Base-by-base conservation (phyloP, 768 basidiomycete species). In the Panellus pusillus region DNA sequence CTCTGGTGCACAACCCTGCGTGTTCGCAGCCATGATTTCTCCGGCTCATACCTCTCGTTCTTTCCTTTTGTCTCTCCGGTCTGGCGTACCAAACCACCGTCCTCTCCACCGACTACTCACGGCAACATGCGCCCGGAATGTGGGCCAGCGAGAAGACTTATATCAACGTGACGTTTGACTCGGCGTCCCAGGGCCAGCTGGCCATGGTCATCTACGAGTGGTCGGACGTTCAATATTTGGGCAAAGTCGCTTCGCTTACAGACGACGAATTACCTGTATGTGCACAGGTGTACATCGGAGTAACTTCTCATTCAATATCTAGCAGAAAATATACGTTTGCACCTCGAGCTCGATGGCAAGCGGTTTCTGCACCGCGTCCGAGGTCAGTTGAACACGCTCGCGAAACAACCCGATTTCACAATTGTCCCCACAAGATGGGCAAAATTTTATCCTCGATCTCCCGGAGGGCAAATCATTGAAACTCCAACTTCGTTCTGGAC, bases 61-160 rank as follows among this genome's bases (percentile, higher is more conserved):
- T 54, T 50, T 44, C 31, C 40, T 44, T 38, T 54, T 47, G 40
- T 32, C 44, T 54, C 40, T 41, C 27, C 14, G 40, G 24, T 14
- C 44, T 61, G 9, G 46, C 46, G 31, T 54, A 49, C 55, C 42
- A 50, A 50, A 57, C 57, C 38, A 15, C 45, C 29, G 36, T 57
- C 35, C 46, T 49, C 32, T 52, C 54, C 44, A 28, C 64, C 68
- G 92, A 93, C 71, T 86, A 86, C 72, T 82, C 89, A 28, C 82
- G 91, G 44, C 93, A 98, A 86, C 88, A 68, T 98, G 95, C 72
- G 92, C 89, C n/a, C 56, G 95, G 95, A 48, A 96, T 98, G 92
- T 98, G 91, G 85, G 89, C 82, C 24, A 83, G 84, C 36, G 66
- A 77, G 44, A 77, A 82, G 38, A 88, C 94, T 28, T 87, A 83